These are phyloP conservation scores for Monilinia fructicola DNA, from an alignment of 2,329 filamentous ascomycete species.

Conservation along the genomic window DNA sequence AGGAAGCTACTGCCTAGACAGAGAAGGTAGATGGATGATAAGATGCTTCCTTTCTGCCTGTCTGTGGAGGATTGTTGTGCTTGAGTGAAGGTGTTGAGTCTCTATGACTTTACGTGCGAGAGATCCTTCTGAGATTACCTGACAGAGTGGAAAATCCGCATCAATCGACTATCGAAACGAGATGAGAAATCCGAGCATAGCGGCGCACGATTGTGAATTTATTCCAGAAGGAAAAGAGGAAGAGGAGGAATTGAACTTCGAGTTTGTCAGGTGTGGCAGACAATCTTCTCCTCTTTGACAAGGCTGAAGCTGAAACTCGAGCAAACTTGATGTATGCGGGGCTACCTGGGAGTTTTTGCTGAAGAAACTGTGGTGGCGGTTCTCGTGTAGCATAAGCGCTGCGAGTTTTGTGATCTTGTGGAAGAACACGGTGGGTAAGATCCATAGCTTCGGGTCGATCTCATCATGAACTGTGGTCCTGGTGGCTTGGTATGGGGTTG, in stretches of 20 bases:
- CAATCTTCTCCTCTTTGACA: not conserved
- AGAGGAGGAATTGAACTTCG: not conserved
- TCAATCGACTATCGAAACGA: not conserved
- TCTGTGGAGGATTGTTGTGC: not conserved
- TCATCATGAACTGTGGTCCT: not conserved
- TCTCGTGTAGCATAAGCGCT: not conserved
- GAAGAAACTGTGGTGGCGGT: not conserved
- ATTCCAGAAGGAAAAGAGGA: not conserved
- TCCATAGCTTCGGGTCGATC: not conserved
- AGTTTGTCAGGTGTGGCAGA: not conserved
- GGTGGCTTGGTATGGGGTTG: not conserved
- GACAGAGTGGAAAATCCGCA: not conserved
- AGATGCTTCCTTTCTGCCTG: not conserved
- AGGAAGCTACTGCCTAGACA: not conserved
- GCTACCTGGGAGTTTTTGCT: not conserved
- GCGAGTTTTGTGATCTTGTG: not conserved
- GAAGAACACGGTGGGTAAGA: not conserved
- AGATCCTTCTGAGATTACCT: not conserved
- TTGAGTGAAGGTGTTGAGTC: not conserved
- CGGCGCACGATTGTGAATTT: not conserved
- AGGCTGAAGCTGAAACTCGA: slow-evolving; percentile 1
- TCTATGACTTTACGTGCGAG: not conserved
- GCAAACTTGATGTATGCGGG: not conserved
- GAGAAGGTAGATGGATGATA: not conserved
- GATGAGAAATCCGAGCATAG: not conserved